A percentile compares a stretch with the other conserved stretches of the same genome.
These are phyloP conservation scores for Conoideocrella luteorostrata DNA, from an alignment of 2,329 filamentous ascomycete genomes.

Conservation along the genomic window DNA sequence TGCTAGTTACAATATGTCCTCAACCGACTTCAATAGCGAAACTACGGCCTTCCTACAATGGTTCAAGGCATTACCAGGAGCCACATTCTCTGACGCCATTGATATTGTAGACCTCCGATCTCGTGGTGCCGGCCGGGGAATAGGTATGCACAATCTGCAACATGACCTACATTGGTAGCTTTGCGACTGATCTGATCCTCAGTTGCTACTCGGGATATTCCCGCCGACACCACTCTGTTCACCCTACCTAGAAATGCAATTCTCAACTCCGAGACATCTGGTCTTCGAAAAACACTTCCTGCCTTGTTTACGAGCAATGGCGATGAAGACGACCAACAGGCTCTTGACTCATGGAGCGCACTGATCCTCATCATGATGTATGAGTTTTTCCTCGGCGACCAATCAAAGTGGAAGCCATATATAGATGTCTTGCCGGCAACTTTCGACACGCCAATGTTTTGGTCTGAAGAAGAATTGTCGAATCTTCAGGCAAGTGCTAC, in stretches of 20 bases:
- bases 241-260: conserved; percentile 67
- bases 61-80: conserved; percentile 46
- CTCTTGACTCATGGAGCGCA: conserved; percentile 47
- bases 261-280: conserved; percentile 67
- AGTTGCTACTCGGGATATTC: conserved; percentile 68
- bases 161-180: not conserved
- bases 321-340: conserved; percentile 26
- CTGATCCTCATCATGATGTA: conserved; percentile 76
- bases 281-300: conserved; percentile 52
- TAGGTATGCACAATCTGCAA: conserved; percentile 30
- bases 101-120: conserved; percentile 45
- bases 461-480: conserved; percentile 62
- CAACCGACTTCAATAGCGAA: conserved; percentile 32
- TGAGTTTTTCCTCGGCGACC: conserved; percentile 54
- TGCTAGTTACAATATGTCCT: conserved; percentile 9
- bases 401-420: conserved; percentile 71
- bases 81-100: conserved; percentile 47
- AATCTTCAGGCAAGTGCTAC: conserved; percentile 73
- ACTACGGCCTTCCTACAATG: conserved; percentile 44
- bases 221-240: conserved; percentile 71
- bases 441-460: conserved; percentile 91
- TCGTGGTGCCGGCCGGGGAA: conserved; percentile 48
- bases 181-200: conserved; percentile 1
- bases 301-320: conserved; percentile 40
- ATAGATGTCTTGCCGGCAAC: conserved; percentile 63